Evolutionary conservation across 2,329 filamentous ascomycete genomes (phyloP), one percentile per base, ranked within the genome.

Genomic region (Epichloe glyceriae): DNA sequence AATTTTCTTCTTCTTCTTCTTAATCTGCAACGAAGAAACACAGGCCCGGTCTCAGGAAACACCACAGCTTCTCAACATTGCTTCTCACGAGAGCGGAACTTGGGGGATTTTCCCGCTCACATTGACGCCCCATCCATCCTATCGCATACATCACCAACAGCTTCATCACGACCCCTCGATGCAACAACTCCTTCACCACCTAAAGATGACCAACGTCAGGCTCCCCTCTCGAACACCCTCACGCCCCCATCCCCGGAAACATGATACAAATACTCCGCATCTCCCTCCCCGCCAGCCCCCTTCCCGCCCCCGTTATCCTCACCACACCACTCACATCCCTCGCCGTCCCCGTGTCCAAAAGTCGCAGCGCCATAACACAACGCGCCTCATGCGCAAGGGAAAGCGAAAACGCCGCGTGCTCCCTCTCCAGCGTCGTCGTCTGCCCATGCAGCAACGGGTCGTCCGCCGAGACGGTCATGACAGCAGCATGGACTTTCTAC

Each of bases 261-360:
- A 61, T 86, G 81, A 70, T 95, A 96, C 63, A 96, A 61, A 61
- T 86, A 77, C 68, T 96, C 91, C 54, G 74, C 80, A 56, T 76
- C 75, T 2, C 70, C 60, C 20, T 54, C 58, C 33, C 49, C 55
- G 30, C 61, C 60, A 10, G 55, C 52, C 41, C 57, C 61, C 22
- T 61, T 63, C 15, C 66, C 70, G 3, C 82, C 82, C 75, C 73
- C 17, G 85, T 90, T 47, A 93, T 74, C 57, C 89, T 78, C 55
- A 96, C 61, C 42, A 95, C 88, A 3, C 91, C 91, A 67, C 87
- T 95, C 34, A 97, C 87, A 67, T 96, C 91, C 63, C 78, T 83
- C 55, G 91, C 90, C n/a, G 83, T 82, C 0, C 91, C 91, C 0
- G 89, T 95, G 61, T 95, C 89, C 54, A 97, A 67, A 61, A 83